Conservation (phyloP, 2,329 filamentous ascomycete species). For the Dactylonectria macrodidyma region DNA sequence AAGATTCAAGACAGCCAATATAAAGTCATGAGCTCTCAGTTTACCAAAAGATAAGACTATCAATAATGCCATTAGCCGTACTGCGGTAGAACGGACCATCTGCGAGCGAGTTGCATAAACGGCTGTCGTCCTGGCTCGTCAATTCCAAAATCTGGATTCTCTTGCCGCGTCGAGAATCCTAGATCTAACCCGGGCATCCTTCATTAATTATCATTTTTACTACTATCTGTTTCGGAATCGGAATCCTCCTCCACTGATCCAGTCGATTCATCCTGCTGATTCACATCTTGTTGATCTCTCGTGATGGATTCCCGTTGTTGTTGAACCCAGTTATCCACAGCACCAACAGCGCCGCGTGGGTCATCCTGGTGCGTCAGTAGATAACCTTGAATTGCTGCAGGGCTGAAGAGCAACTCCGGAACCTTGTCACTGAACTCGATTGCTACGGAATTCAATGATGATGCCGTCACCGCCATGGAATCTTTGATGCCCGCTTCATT, state of each 20-base stretch:
- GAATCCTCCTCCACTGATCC: background rate
- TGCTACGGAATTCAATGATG: constrained; percentile 13
- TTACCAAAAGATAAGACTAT: background rate
- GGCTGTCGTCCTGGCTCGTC: background rate
- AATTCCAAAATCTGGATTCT: background rate
- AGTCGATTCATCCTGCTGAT: background rate
- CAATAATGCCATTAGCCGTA: background rate
- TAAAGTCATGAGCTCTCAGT: too few relatives aligned
- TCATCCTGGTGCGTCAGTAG: constrained; percentile 34
- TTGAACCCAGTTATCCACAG: constrained; percentile 26
- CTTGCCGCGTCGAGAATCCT: background rate
- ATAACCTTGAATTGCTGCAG: constrained; percentile 39
- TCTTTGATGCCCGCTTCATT: background rate
- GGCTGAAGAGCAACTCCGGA: constrained; percentile 33
- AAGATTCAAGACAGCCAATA: too few relatives aligned
- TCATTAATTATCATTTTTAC: background rate
- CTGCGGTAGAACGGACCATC: background rate
- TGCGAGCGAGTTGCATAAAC: background rate
- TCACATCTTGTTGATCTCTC: background rate
- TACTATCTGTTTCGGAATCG: background rate
- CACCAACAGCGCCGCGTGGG: constrained; percentile 25
- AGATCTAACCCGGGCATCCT: background rate
- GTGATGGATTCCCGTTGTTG: constrained; percentile 9
- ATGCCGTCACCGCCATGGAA: background rate
- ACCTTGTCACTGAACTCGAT: constrained; percentile 28